Evolutionary conservation across 2,329 filamentous ascomycete genomes (phyloP), one percentile per base, ranked within the genome.

Genomic region (Fonsecaea pugnacius): DNA sequence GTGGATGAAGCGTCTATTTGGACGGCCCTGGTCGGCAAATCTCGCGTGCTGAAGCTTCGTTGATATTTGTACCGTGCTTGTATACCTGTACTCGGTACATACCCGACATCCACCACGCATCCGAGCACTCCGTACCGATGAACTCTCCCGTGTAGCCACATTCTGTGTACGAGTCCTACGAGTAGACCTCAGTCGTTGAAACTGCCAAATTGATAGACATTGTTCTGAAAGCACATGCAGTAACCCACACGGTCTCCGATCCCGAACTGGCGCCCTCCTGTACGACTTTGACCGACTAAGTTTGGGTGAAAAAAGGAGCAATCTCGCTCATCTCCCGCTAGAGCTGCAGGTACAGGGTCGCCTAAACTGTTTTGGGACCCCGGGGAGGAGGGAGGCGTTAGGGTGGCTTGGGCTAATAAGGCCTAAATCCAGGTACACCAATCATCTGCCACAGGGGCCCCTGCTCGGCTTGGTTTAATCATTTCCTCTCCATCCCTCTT

Each of bases 381-480:
- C 10, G 18, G 43, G 43, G 43, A 18, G 43, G 24, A 14, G 48
- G 21, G 60, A 50, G 60, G 57, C 58, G 43, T 36, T 32, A 12
- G n/a, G 38, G 56, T 63, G 57, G 64, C 61, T 56, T 35, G 38
- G 14, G 43, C 43, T 48, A 48, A 12, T 48, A 8, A 48, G 21
- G 50, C 27, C 61, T 67, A 63, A 57, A 62, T 60, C 55, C 69
- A 70, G 68, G 68, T 52, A 70, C 69, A 68, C 69, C 69, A 71
- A 71, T 71, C 60, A 66, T 6, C 27, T 18, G 14, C 27, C 1
- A 3, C 10, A 27, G 50, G 52, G 46, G 24, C 24, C 46, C 46
- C 32, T 51, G 57, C 14, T 2, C 10, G 30, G 14, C 18, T 32
- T 18, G 27, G 55, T 43, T 43, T 48, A 32, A 35, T 24, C 21